Percentiles rank a stretch among this genome's conserved stretches.
These are phyloP conservation scores for Fulvia fulva DNA, from an alignment of 2,329 filamentous ascomycete species.

Conservation along the genomic window DNA sequence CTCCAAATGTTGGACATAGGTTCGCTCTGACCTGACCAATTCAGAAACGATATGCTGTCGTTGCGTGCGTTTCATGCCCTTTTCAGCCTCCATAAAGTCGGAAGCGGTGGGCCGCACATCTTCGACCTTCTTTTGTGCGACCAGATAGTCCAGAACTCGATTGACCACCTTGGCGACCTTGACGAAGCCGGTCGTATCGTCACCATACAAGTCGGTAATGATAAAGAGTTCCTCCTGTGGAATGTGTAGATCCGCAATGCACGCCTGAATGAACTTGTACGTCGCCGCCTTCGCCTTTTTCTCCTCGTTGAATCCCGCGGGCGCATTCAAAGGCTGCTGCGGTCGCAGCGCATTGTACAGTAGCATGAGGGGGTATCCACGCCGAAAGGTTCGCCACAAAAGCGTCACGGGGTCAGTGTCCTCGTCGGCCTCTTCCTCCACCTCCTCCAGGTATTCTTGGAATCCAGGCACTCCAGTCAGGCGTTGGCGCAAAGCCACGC, in stretches of 20 bases:
- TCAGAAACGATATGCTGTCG: slow-evolving; percentile 89
- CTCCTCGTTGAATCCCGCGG: slow-evolving; percentile 56
- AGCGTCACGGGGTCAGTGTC: slow-evolving; percentile 81
- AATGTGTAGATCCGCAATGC: slow-evolving; percentile 75
- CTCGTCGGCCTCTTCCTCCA: slow-evolving; percentile 64
- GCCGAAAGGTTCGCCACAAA: slow-evolving; percentile 81
- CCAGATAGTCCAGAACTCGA: slow-evolving; percentile 80
- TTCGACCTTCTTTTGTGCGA: slow-evolving; percentile 69
- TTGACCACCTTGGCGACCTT: slow-evolving; percentile 95
- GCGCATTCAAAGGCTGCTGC: slow-evolving; percentile 53
- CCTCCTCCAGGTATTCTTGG: slow-evolving; percentile 66
- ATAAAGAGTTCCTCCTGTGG: slow-evolving; percentile 82
- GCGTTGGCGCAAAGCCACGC: slow-evolving; percentile 76
- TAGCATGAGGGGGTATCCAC: slow-evolving; percentile 76
- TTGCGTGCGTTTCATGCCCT: slow-evolving; percentile 56
- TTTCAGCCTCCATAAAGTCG: slow-evolving; percentile 46
- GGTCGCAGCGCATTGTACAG: slow-evolving; percentile 86
- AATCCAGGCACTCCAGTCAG: slow-evolving; percentile 81
- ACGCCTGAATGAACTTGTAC: slow-evolving; percentile 89
- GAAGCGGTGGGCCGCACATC: slow-evolving; percentile 53
- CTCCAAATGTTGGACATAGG: slow-evolving; percentile 96
- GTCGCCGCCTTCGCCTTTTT: slow-evolving; percentile 83
- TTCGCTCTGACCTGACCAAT: slow-evolving; percentile 89
- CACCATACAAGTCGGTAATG: slow-evolving; percentile 84
- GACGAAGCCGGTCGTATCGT: slow-evolving; percentile 94